phyloP scores from a whole-genome alignment of 2,329 filamentous ascomycete species.

The Colletotrichum chlorophyti region DNA sequence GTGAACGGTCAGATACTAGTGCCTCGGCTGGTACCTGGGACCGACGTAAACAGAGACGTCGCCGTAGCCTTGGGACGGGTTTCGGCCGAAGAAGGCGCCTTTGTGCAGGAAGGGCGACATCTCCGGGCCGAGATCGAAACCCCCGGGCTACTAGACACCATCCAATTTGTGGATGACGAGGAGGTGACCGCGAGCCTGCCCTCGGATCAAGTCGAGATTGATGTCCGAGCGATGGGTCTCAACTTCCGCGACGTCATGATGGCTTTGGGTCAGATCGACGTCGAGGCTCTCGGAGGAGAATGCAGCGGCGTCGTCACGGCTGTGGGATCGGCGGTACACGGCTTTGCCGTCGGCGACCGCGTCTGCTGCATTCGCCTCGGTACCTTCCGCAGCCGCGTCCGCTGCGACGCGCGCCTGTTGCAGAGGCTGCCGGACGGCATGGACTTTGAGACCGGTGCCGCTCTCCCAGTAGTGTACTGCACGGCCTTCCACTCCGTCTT shows the following conservation, averaged over 20 bases:
- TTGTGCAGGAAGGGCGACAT: not conserved
- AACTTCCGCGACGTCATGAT: constrained; percentile 35
- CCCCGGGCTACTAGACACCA: not conserved
- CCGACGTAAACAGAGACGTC: not conserved
- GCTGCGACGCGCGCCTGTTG: not conserved
- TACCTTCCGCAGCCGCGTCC: constrained; percentile 38
- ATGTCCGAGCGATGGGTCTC: constrained; percentile 33
- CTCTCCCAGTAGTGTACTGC: constrained; percentile 33
- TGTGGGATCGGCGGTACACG: constrained; percentile 35
- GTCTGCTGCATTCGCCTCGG: constrained; percentile 27
- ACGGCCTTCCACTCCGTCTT: constrained; percentile 39
- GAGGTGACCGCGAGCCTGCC: not conserved
- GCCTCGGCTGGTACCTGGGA: not conserved
- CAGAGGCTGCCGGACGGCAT: constrained; percentile 41
- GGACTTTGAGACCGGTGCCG: constrained; percentile 36
- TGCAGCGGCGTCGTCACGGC: constrained; percentile 40
- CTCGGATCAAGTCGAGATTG: constrained; percentile 33
- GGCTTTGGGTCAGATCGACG: constrained; percentile 33
- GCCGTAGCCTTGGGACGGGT: not conserved
- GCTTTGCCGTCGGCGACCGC: constrained; percentile 38
- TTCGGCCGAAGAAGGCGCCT: not conserved
- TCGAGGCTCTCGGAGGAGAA: constrained; percentile 35
- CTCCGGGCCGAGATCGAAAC: not conserved
- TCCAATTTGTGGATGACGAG: not conserved
- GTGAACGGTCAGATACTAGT: not conserved